Conservation (phyloP, 805 yeast species). For the Millerago galiae region DNA sequence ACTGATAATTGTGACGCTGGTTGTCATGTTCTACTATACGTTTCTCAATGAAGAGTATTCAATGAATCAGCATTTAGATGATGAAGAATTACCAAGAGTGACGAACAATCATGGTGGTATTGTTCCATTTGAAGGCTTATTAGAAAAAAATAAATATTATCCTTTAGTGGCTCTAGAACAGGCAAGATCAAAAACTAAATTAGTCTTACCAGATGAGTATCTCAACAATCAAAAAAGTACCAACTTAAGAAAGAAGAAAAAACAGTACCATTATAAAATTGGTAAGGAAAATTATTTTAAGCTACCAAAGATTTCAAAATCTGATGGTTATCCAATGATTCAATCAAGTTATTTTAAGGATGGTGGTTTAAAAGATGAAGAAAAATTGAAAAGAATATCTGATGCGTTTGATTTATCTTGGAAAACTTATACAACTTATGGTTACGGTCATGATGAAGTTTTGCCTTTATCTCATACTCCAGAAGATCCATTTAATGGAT, state of each 20-base stretch:
- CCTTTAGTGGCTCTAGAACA: constrained; percentile 25
- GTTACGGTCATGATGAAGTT: constrained; percentile 42
- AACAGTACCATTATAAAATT: constrained; percentile 16
- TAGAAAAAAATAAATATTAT: constrained; percentile 33
- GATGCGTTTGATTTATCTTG: constrained; percentile 37
- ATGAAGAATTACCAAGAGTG: constrained; percentile 20
- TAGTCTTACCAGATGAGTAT: constrained; percentile 17
- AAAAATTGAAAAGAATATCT: constrained; percentile 27
- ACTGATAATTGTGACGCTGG: constrained; percentile 12
- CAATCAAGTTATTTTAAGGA: constrained; percentile 26
- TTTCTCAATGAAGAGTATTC: constrained; percentile 21
- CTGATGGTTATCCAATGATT: constrained; percentile 20
- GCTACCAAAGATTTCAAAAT: constrained; percentile 13
- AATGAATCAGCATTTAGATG: constrained; percentile 20
- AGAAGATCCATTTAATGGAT: constrained; percentile 39
- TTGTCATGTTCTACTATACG: constrained; percentile 21
- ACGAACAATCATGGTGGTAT: constrained; percentile 1
- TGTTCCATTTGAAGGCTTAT: constrained; percentile 12
- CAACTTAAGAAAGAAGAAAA: constrained; percentile 14
- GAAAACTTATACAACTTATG: constrained; percentile 34
- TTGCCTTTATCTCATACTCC: constrained; percentile 30
- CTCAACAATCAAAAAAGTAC: constrained; percentile 15
- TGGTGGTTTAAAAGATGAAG: constrained; percentile 22
- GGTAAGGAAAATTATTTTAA: constrained; percentile 21
- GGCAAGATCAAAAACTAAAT: constrained; percentile 9